Base-by-base conservation (phyloP, 208 protist species). In the Borovskyia barvae region DNA sequence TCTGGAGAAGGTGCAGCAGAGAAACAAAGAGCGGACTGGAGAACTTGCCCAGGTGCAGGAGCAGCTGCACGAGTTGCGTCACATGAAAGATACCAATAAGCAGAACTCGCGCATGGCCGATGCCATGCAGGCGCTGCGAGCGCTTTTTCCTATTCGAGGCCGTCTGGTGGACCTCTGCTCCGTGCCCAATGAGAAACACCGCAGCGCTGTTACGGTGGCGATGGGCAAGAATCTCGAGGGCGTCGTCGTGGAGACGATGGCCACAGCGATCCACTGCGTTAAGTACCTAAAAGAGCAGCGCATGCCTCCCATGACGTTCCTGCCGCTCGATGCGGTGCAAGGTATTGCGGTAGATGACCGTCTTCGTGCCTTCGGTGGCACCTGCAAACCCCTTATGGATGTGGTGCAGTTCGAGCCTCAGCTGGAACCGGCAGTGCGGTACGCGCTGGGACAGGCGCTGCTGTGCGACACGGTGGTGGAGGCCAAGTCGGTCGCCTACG, bases 171-270 rank as follows among this genome's bases (percentile, higher is more conserved):
- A 99, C 68, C 72, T 99, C 8, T 98, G 92, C 76, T 92, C 74
- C 29, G 83, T 97, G 17, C 85, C 79, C 19, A 81, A 97, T 42
- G 75, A 89, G 5, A 85, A 88, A 40, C 97, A 99, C 76, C 66
- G 89, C 33, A 76, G 91, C 42, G 98, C 98, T 2, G 75, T 98
- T 2, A 95, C 97, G 8, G 90, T 99, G 19, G 95, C 96, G 1
- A 78, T 99, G 50, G 98, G 98, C 26, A 97, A 92, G 36, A 89
- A 98, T 39, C 84, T 98, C 35, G 94, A 99, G 43, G 93, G 97
- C 0, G 82, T 99, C 51, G 90, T 99, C 12, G 96, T 99, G 6
- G 97, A 99, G 43, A 97, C 76, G 9, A 86, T 93, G 19, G 75
- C 90, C 24, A 84, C 86, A 1, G 97, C 97, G 0, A 85, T 94